Evolutionary conservation across 2,329 filamentous ascomycete genomes (phyloP), one percentile per base, ranked within the genome.

Genomic region (Zymoseptoria pseudotritici): DNA sequence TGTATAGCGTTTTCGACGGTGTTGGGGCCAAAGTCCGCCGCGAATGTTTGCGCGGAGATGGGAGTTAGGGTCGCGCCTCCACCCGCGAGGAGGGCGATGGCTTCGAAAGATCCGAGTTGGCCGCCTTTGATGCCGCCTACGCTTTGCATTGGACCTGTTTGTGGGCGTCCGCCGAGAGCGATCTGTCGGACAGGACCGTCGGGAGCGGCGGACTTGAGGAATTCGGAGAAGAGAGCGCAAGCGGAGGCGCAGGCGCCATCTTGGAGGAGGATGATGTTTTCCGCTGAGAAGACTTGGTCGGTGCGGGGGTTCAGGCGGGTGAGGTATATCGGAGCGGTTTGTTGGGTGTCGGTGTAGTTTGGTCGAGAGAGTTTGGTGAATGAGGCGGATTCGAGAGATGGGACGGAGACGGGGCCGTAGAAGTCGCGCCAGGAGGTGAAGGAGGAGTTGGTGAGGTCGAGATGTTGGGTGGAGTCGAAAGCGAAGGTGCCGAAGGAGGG

Each of bases 201-300:
- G 22, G 64, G 66, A 21, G 71, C 75, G 64, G 76, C 72, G 53
- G 72, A 72, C 24, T 75, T 75, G 64, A 78, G 72, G 20, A 78
- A 68, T 57, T 78, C 76, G 24, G 71, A 65, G 56, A 74, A 75
- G 51, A 77, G 71, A 54, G 75, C 72, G 62, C 76, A 78, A 8
- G 76, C 76, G 1, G 74, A 77, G 2, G 72, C 74, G 66, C 76
- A 78, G 66, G 70, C 68, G 55, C 76, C 76, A 61, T 78, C 76
- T 63, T 73, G 70, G 2, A 78, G 63, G 29, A 78, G 72, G 31
- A 77, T 69, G 58, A 78, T 75, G 62, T 78, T 70, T 31, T 74
- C 65, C 1, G 73, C 66, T 29, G 67, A 58, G 62, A 77, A 78
- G 0, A 73, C 72, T 59, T 73, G 71, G 11, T 2, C 4, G 20